phyloP scores from a whole-genome alignment of 768 basidiomycete species.

The Pleurotus cornucopiae region DNA sequence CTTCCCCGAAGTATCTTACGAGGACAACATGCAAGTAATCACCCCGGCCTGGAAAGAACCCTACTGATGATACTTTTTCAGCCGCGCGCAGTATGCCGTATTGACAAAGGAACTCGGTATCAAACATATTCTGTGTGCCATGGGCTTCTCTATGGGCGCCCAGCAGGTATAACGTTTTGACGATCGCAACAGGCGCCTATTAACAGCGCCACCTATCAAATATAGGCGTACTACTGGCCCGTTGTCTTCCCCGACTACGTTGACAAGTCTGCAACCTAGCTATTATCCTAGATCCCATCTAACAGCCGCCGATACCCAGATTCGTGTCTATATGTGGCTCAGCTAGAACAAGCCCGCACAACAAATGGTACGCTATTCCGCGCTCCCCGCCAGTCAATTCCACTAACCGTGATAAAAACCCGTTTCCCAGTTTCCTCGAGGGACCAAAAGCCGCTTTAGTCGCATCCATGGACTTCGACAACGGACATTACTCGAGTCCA shows the following conservation, averaged over 20 bases:
- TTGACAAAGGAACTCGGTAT: conserved; percentile 43
- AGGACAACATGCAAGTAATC: conserved; percentile 50
- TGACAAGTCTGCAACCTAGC: conserved; percentile 29
- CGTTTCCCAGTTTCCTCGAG: conserved; percentile 46
- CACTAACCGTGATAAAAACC: not conserved
- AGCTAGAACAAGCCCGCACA: conserved; percentile 52
- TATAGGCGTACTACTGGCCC: conserved; percentile 53
- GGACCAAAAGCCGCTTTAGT: conserved; percentile 52
- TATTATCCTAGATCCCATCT: not conserved
- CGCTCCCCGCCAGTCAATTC: not conserved
- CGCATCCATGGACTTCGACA: conserved; percentile 50
- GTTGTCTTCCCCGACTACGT: conserved; percentile 52
- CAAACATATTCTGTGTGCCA: conserved; percentile 38
- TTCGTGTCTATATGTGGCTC: conserved; percentile 50
- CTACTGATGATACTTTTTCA: conserved; percentile 13
- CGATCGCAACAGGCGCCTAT: not conserved
- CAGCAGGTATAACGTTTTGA: conserved; percentile 30
- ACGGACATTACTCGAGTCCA: conserved; percentile 44
- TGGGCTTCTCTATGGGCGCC: conserved; percentile 61
- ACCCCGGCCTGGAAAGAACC: not conserved
- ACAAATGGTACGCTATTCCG: conserved; percentile 37
- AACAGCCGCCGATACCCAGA: conserved; percentile 23
- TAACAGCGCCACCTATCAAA: not conserved
- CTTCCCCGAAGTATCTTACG: conserved; percentile 52
- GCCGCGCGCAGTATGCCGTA: conserved; percentile 52